phyloP scores from a whole-genome alignment of 805 yeast genomes.

The Saccharomyces paradoxus region DNA sequence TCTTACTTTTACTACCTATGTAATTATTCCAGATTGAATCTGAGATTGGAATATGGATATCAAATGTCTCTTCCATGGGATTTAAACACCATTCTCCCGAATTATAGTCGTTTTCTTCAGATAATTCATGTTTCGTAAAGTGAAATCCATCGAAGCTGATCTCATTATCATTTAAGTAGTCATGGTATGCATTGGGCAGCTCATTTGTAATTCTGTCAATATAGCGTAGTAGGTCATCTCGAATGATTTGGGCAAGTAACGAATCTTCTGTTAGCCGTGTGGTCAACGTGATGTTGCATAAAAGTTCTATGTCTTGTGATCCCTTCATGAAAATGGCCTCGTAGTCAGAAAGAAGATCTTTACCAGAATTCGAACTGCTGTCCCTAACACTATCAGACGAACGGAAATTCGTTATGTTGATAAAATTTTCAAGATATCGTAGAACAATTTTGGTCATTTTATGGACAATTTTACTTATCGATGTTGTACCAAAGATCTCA shows the following conservation, averaged over 20 bases:
- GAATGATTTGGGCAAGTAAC: not conserved
- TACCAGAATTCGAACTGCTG: not conserved
- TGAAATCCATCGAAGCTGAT: not conserved
- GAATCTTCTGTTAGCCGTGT: not conserved
- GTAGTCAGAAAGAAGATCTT: not conserved
- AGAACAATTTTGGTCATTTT: constrained; percentile 1
- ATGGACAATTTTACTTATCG: constrained; percentile 4
- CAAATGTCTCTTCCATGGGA: constrained; percentile 6
- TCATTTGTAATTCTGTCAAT: not conserved
- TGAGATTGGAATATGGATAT: constrained; percentile 9
- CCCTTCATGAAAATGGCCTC: not conserved
- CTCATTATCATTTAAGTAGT: not conserved
- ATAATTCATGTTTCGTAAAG: not conserved
- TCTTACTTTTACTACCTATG: not conserved
- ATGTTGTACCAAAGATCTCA: constrained; percentile 2
- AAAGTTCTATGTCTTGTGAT: not conserved
- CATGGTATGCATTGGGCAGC: not conserved
- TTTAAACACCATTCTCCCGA: constrained; percentile 1
- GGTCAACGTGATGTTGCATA: not conserved
- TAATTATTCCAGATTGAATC: constrained; percentile 5
- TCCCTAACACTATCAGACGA: not conserved
- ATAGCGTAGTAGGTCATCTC: not conserved
- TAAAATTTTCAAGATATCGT: constrained; percentile 1
- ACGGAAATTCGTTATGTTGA: not conserved
- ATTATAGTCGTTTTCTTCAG: not conserved